phyloP scores from a whole-genome alignment of 306 rosid species.

The Benincasa hispida region DNA sequence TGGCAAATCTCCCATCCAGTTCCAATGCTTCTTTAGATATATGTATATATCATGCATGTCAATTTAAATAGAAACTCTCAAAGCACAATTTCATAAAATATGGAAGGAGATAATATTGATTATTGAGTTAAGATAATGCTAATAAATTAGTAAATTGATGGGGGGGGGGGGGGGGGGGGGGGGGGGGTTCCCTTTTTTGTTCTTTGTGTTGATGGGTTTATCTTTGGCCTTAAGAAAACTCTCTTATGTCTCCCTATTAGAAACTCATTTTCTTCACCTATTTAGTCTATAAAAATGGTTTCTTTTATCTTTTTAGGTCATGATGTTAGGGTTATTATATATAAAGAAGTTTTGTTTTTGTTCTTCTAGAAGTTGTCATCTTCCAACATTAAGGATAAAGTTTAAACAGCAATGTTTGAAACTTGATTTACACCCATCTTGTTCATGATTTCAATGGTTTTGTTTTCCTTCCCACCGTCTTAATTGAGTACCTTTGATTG shows the following conservation, averaged over 20 bases:
- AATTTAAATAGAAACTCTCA: not conserved
- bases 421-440: not conserved
- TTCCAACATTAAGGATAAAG: not conserved
- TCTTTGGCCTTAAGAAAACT: slow-evolving; percentile 5
- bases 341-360: not conserved
- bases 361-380: not conserved
- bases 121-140: not conserved
- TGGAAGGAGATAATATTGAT: slow-evolving; percentile 4
- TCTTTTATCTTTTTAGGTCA: not conserved
- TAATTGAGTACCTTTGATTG: not conserved
- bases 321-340: not conserved
- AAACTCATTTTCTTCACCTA: not conserved
- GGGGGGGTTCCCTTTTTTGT: not conserved
- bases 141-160: not conserved
- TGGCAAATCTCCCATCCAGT: not conserved
- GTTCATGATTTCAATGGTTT: not conserved
- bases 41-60: not conserved
- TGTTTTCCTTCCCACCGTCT: not conserved
- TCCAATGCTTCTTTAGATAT: not conserved
- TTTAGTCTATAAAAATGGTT: not conserved
- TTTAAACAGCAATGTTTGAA: not conserved
- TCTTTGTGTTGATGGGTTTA: not conserved
- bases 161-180: too few species aligned
- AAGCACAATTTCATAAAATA: not conserved
- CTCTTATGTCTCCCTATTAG: not conserved